Conservation (phyloP, 1,284 basidiomycete genomes). For the Schizophyllum commune region DNA sequence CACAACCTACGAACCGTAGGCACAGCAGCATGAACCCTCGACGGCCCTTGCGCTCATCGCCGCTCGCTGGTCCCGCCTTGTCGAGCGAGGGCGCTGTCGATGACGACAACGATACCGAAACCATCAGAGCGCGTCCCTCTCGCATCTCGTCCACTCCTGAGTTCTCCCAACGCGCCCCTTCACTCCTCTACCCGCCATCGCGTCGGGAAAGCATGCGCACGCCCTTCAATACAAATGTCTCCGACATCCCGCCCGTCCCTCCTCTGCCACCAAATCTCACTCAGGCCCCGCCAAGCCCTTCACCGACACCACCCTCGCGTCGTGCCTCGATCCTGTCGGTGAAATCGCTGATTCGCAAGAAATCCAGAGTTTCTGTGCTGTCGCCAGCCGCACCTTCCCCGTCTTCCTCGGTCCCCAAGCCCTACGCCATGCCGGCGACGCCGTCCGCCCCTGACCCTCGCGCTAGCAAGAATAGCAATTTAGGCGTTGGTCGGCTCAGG, state of each 20-base stretch:
- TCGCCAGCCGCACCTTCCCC: slow-evolving; percentile 1
- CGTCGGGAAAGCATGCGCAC: not conserved
- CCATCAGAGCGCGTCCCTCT: slow-evolving; percentile 4
- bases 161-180: slow-evolving; percentile 1
- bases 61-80: slow-evolving; percentile 8
- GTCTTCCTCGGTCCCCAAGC: not conserved
- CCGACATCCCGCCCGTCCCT: not conserved
- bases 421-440: not conserved
- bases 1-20: no score
- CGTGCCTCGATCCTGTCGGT: no score
- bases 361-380: not conserved
- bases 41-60: slow-evolving; percentile 10
- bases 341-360: slow-evolving; percentile 1
- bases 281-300: no score
- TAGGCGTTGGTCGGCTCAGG: not conserved
- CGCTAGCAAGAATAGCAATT: no score
- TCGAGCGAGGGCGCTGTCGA: slow-evolving; percentile 5
- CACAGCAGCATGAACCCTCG: not conserved
- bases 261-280: no score
- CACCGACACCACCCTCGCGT: no score
- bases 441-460: not conserved
- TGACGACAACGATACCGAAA: not conserved
- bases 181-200: not conserved
- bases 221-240: not conserved
- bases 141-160: slow-evolving; percentile 10